Percentiles rank a stretch among this genome's conserved stretches.
phyloP scores from a whole-genome alignment of 177 flowering plant species.

The Vitis hybrid region DNA sequence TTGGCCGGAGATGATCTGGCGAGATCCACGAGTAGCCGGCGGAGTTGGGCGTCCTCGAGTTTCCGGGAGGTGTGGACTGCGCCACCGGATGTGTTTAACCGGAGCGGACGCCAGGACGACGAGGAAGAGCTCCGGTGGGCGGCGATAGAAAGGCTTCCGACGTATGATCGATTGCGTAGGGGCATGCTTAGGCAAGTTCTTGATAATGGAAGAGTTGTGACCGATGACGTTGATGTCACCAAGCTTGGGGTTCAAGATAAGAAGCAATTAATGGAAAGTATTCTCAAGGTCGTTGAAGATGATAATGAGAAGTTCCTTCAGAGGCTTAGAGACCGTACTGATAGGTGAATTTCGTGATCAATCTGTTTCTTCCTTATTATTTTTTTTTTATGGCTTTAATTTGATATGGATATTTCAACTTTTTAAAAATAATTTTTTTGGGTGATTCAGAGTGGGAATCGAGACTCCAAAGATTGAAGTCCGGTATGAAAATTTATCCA shows the following conservation, averaged over 20 bases:
- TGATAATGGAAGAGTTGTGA: conserved; percentile 29
- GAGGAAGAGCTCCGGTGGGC: conserved; percentile 56
- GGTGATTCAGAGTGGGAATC: conserved; percentile 38
- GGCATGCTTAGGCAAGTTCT: conserved; percentile 34
- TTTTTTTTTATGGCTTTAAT: neutral
- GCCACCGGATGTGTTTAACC: conserved; percentile 31
- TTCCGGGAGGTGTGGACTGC: conserved; percentile 30
- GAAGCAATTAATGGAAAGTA: conserved; percentile 37
- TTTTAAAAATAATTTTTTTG: neutral
- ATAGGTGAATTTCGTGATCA: conserved; percentile 17
- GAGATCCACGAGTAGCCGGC: conserved; percentile 27
- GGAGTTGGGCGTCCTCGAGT: conserved; percentile 25
- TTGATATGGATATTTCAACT: neutral
- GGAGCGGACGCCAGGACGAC: conserved; percentile 32
- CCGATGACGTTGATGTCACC: conserved; percentile 31
- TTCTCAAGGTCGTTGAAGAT: conserved; percentile 33
- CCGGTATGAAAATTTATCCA: conserved; percentile 31
- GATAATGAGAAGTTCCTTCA: conserved; percentile 44
- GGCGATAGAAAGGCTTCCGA: conserved; percentile 50
- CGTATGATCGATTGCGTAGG: conserved; percentile 37
- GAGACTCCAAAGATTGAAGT: conserved; percentile 44
- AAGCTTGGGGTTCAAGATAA: conserved; percentile 33
- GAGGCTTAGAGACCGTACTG: conserved; percentile 33
- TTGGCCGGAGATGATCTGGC: conserved; percentile 31
- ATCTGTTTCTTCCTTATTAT: neutral